These are phyloP conservation scores for Pythium grandisporangium DNA, from an alignment of 352 stramenopile species.

Conservation along the genomic window DNA sequence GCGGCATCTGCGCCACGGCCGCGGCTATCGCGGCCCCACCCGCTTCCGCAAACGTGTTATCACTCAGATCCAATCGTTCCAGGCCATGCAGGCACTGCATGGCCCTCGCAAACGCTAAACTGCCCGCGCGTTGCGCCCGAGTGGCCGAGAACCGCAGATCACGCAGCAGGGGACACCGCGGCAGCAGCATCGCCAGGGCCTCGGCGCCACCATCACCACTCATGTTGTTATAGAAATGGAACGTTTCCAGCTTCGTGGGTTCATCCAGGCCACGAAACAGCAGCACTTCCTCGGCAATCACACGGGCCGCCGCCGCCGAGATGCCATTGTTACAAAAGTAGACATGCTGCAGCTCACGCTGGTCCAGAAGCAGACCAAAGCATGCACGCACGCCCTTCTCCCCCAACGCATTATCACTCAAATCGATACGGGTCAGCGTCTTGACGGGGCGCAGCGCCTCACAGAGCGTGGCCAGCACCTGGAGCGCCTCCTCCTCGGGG, in stretches of 20 bases:
- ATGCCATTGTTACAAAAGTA: conserved; percentile 96
- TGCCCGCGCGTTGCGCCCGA: conserved; percentile 79
- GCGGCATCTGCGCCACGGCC: conserved; percentile 56
- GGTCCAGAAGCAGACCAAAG: conserved; percentile 71
- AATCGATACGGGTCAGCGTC: conserved; percentile 70
- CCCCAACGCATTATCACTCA: conserved; percentile 95
- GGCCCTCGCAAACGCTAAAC: conserved; percentile 79
- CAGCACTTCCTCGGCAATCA: conserved; percentile 85
- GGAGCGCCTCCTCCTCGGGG: conserved; percentile 72
- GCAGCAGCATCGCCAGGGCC: conserved; percentile 81
- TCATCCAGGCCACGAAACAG: conserved; percentile 55
- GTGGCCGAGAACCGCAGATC: conserved; percentile 94
- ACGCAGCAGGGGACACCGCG: conserved; percentile 70
- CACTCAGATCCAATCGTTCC: conserved; percentile 87
- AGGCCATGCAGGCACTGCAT: conserved; percentile 59
- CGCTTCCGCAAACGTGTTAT: conserved; percentile 91
- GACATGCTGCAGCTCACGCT: conserved; percentile 76
- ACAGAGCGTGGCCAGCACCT: conserved; percentile 75
- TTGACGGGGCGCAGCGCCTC: conserved; percentile 59
- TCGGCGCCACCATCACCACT: conserved; percentile 89
- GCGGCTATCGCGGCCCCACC: conserved; percentile 79
- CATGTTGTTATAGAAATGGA: conserved; percentile 99
- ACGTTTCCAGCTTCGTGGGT: conserved; percentile 81
- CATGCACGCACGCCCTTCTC: conserved; percentile 91
- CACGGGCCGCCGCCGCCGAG: conserved; percentile 77